These are phyloP conservation scores for Leccinum ponderosum DNA, from an alignment of 1,284 basidiomycete genomes.

Conservation along the genomic window DNA sequence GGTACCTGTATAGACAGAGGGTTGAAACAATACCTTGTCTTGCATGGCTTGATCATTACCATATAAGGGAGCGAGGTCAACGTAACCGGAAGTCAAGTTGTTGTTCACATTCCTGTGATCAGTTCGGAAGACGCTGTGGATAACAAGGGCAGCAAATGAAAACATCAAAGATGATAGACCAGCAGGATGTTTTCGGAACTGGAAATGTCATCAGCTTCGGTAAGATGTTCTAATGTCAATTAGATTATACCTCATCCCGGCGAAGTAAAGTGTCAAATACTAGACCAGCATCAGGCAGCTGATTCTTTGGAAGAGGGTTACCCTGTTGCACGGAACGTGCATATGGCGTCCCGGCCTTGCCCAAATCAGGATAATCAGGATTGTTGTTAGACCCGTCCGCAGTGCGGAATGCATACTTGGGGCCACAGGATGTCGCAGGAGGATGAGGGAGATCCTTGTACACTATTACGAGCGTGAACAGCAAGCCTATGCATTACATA, in stretches of 20 bases:
- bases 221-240: neutral
- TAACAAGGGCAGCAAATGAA: conserved; percentile 78
- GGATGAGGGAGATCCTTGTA: conserved; percentile 81
- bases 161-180: conserved; percentile 82
- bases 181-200: conserved; percentile 77
- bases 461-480: conserved; percentile 41
- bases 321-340: conserved; percentile 76
- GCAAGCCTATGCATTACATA: neutral
- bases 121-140: conserved; percentile 79
- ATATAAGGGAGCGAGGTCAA: conserved; percentile 82
- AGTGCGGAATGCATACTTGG: conserved; percentile 61
- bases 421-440: conserved; percentile 63
- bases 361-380: conserved; percentile 65
- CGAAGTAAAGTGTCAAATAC: conserved; percentile 65
- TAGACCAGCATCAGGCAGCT: conserved; percentile 75
- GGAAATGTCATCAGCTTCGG: conserved; percentile 1
- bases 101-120: conserved; percentile 64
- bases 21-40: conserved; percentile 43
- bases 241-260: conserved; percentile 31
- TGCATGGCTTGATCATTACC: conserved; percentile 67
- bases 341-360: conserved; percentile 74
- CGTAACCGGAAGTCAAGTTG: conserved; percentile 87
- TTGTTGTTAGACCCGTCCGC: conserved; percentile 81
- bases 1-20: neutral
- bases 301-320: conserved; percentile 60